Conservation (phyloP, 1,139 yeast genomes). For the Suhomyces bokatorum region DNA sequence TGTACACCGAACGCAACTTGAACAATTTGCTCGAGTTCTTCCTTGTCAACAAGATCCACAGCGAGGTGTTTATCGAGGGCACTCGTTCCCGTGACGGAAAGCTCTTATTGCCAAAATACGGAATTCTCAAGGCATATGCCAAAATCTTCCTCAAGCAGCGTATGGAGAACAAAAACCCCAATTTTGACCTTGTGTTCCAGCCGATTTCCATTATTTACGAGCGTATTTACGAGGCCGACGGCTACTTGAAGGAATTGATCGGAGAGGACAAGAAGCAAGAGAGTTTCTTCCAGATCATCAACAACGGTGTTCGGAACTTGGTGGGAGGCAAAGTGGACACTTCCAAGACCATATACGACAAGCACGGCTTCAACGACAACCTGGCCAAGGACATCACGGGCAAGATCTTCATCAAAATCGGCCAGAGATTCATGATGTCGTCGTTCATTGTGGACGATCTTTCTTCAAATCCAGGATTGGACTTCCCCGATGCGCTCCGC, state of each 20-base stretch:
- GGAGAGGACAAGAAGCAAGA: conserved; percentile 61
- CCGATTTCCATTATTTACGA: conserved; percentile 67
- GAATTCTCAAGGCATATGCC: conserved; percentile 55
- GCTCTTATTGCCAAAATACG: conserved; percentile 62
- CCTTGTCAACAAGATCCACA: conserved; percentile 50
- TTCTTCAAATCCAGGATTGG: conserved; percentile 6
- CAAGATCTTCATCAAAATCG: conserved; percentile 41
- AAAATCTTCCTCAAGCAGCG: conserved; percentile 47
- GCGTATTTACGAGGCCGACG: conserved; percentile 65
- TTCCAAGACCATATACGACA: conserved; percentile 7
- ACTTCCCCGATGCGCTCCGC: conserved; percentile 1
- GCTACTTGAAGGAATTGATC: conserved; percentile 59
- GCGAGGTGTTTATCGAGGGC: conserved; percentile 69
- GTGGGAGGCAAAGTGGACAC: conserved; percentile 12
- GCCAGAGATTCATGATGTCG: conserved; percentile 34
- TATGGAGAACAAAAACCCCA: conserved; percentile 43
- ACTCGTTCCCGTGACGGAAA: conserved; percentile 69
- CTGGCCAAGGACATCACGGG: conserved; percentile 33
- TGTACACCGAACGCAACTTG: conserved; percentile 58
- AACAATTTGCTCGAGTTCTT: conserved; percentile 56
- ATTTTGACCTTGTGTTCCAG: conserved; percentile 47
- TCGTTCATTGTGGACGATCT: conserved; percentile 23
- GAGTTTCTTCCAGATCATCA: conserved; percentile 37
- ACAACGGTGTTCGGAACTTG: conserved; percentile 37
- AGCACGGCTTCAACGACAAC: conserved; percentile 31